Conservation (phyloP, 2,329 filamentous ascomycete species). For the Fusarium sp. region DNA sequence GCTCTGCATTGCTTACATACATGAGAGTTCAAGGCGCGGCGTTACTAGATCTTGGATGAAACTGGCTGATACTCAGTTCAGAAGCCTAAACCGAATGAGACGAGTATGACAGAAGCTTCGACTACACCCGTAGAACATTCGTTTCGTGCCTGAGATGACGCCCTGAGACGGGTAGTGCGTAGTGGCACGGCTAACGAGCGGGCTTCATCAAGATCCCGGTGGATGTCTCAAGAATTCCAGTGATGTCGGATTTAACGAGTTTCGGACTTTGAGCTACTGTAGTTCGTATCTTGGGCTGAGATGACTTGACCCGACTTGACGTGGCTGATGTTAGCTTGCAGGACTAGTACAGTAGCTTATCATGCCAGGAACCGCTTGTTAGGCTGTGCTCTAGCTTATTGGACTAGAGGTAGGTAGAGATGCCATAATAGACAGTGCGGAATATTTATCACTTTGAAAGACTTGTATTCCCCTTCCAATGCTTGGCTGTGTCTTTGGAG, state of each 20-base stretch:
- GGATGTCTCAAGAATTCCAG: slow-evolving; percentile 22
- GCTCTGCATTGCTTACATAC: neutral
- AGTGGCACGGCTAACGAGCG: neutral
- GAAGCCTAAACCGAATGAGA: neutral
- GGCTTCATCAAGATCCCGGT: neutral
- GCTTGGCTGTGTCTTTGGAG: neutral
- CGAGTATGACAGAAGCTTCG: neutral
- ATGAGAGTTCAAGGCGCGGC: slow-evolving; percentile 1
- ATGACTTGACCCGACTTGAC: neutral
- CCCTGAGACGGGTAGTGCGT: neutral
- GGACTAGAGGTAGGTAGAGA: neutral
- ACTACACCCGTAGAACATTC: slow-evolving; percentile 5
- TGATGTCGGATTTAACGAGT: neutral
- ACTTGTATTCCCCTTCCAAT: neutral
- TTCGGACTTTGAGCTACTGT: neutral
- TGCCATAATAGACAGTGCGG: neutral
- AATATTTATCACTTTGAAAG: neutral
- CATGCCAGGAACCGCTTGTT: slow-evolving; percentile 16
- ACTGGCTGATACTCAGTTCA: slow-evolving; percentile 8
- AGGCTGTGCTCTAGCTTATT: neutral
- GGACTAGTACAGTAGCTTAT: neutral
- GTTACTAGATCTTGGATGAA: slow-evolving; percentile 1
- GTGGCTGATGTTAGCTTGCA: slow-evolving; percentile 1
- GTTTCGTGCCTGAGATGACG: slow-evolving; percentile 6
- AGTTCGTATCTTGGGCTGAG: neutral